phyloP scores from a whole-genome alignment of 208 protist genomes.

The Trypanosoma boissoni region DNA sequence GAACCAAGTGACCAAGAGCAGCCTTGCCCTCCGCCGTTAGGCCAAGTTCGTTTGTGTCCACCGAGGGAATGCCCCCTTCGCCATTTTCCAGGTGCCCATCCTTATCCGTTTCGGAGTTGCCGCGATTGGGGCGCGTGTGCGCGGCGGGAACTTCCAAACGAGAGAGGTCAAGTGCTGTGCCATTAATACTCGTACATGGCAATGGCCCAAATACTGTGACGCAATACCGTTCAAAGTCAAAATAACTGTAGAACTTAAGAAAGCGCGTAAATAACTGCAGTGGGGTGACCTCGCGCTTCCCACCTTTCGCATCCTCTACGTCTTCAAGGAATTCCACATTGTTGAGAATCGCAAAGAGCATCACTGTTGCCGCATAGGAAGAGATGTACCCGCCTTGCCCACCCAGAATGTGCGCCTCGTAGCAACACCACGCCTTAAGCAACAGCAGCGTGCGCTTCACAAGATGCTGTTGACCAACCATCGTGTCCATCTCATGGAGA shows the following conservation, averaged over 20 bases:
- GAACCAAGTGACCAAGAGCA: conserved; percentile 53
- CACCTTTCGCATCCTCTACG: conserved; percentile 17
- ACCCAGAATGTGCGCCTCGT: conserved; percentile 89
- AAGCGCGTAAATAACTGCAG: conserved; percentile 69
- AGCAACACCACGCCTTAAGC: conserved; percentile 90
- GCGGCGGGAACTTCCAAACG: conserved; percentile 57
- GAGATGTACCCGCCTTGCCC: conserved; percentile 87
- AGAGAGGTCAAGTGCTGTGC: conserved; percentile 49
- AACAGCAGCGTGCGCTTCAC: conserved; percentile 90
- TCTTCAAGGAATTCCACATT: conserved; percentile 86
- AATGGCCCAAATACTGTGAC: conserved; percentile 80
- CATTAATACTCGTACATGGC: conserved; percentile 47
- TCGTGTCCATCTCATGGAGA: conserved; percentile 83
- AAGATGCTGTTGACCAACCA: conserved; percentile 75
- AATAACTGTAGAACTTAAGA: conserved; percentile 76
- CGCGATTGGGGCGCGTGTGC: conserved; percentile 11
- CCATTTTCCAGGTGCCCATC: neutral
- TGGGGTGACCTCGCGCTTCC: conserved; percentile 30
- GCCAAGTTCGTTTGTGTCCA: conserved; percentile 38
- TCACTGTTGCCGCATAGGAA: conserved; percentile 87
- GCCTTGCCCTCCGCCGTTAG: conserved; percentile 65
- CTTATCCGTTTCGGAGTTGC: conserved; percentile 8
- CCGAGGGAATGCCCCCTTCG: neutral
- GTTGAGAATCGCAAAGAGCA: conserved; percentile 91
- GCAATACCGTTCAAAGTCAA: conserved; percentile 79